Evolutionary conservation across 1,284 basidiomycete genomes (phyloP).

Genomic region (Leccinum fuscescens): DNA sequence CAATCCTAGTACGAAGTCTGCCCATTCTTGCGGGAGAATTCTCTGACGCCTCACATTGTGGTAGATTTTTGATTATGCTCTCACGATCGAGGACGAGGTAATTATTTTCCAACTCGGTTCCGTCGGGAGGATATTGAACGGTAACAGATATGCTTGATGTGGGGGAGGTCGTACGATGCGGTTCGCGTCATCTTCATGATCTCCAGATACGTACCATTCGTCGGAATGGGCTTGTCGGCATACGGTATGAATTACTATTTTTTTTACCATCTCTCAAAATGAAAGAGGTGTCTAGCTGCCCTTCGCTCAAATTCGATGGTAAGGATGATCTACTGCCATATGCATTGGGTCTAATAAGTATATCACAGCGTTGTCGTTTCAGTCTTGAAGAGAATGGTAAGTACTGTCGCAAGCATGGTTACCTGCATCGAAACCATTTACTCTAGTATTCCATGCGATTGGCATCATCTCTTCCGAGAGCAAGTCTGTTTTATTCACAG

Average conservation of each 20-base stretch:
- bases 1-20: neutral
- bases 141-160: neutral
- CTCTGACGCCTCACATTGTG: neutral
- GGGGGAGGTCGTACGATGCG: neutral
- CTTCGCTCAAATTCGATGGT: neutral
- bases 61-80: neutral
- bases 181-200: neutral
- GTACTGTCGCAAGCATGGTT: neutral
- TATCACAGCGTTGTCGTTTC: neutral
- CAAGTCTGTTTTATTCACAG: neutral
- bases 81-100: constrained; percentile 1
- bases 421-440: neutral
- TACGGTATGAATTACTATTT: neutral
- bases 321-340: neutral
- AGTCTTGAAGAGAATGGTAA: neutral
- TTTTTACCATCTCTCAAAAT: neutral
- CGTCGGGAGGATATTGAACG: neutral
- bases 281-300: neutral
- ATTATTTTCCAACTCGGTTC: neutral
- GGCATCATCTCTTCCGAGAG: neutral
- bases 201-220: neutral
- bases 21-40: neutral
- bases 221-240: neutral
- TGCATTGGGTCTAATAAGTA: neutral
- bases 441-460: neutral